phyloP scores from a whole-genome alignment of 441 rosid species.

The Eutrema salsugineum region DNA sequence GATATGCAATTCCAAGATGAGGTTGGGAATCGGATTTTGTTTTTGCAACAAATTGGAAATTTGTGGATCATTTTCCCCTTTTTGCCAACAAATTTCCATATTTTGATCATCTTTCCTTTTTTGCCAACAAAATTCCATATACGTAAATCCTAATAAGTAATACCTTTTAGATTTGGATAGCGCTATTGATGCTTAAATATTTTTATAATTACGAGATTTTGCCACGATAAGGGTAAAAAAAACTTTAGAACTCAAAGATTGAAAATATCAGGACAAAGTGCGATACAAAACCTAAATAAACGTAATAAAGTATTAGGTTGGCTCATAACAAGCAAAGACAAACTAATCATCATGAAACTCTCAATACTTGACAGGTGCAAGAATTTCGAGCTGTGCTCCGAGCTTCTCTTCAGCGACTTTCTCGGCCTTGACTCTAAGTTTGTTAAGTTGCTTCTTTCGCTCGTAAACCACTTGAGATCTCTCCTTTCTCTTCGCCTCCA shows the following conservation, averaged over 20 bases:
- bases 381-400: conserved; percentile 60
- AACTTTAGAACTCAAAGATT: neutral
- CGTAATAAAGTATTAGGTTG: neutral
- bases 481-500: conserved; percentile 78
- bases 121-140: neutral
- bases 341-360: neutral
- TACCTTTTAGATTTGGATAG: neutral
- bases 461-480: conserved; percentile 59
- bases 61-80: neutral
- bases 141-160: neutral
- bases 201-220: neutral
- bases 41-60: neutral
- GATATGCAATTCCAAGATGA: neutral
- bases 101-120: neutral
- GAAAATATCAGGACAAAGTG: neutral
- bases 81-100: neutral
- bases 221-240: neutral
- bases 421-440: conserved; percentile 69
- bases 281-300: neutral
- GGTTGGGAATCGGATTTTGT: neutral
- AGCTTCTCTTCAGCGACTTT: conserved; percentile 74
- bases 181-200: neutral
- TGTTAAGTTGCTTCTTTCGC: conserved; percentile 72
- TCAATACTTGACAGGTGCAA: conserved; percentile 66
- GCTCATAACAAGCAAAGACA: neutral